A percentile compares a stretch with the other conserved stretches of the same genome.
phyloP scores from a whole-genome alignment of 1,284 basidiomycete genomes.

The Athelia sp. region DNA sequence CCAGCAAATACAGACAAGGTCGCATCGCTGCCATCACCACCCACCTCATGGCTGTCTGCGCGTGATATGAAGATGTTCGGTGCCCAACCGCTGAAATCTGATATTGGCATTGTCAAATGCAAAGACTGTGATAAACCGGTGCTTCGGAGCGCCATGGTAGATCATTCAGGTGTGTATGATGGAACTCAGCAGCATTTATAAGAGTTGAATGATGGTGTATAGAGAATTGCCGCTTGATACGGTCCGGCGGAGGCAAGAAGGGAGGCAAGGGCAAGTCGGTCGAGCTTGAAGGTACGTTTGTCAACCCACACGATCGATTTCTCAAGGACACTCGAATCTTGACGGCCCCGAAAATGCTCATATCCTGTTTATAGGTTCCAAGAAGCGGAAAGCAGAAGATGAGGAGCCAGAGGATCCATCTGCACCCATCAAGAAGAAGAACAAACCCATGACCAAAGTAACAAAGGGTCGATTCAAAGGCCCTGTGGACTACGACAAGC shows the following conservation, averaged over 20 bases:
- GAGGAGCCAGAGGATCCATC: constrained; percentile 54
- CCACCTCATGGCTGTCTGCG: constrained; percentile 78
- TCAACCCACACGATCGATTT: background rate
- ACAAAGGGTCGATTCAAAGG: constrained; percentile 77
- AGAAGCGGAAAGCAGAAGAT: constrained; percentile 73
- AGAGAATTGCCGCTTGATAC: constrained; percentile 64
- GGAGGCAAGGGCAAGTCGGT: constrained; percentile 46
- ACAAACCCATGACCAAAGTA: constrained; percentile 62
- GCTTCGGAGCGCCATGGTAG: constrained; percentile 66
- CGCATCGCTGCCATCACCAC: constrained; percentile 53
- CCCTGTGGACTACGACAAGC: constrained; percentile 86
- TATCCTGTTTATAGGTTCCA: constrained; percentile 30
- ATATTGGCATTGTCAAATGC: constrained; percentile 74
- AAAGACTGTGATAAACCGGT: constrained; percentile 75
- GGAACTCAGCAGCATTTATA: no score
- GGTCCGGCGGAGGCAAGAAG: constrained; percentile 47
- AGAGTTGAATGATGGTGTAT: background rate
- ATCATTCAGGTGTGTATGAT: constrained; percentile 63
- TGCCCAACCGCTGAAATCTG: constrained; percentile 60
- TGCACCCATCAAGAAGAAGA: constrained; percentile 69
- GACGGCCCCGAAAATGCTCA: background rate
- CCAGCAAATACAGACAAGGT: constrained; percentile 20
- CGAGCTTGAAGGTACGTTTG: constrained; percentile 30
- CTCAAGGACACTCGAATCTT: background rate
- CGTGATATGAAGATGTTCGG: constrained; percentile 87